These are phyloP conservation scores for Trichoderma pleuroti DNA, from an alignment of 2,329 filamentous ascomycete species.

Conservation along the genomic window DNA sequence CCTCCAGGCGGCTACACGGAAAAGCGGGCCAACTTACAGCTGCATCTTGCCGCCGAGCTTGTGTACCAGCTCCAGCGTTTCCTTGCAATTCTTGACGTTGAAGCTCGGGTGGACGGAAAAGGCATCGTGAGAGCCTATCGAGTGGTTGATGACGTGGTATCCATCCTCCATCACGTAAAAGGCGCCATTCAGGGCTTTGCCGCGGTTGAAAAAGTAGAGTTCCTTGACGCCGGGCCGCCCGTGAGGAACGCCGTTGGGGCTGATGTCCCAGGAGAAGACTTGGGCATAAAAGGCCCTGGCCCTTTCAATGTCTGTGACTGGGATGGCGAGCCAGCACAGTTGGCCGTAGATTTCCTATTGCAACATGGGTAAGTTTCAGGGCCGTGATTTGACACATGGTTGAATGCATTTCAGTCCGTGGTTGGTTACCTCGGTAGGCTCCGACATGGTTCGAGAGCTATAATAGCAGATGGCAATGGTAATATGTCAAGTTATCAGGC, in stretches of 20 bases:
- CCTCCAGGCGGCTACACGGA: background rate
- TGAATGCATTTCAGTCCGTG: background rate
- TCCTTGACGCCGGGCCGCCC: constrained; percentile 27
- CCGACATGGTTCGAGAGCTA: background rate
- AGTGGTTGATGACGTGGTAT: constrained; percentile 29
- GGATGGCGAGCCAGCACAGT: constrained; percentile 40
- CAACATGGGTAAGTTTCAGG: background rate
- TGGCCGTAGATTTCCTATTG: constrained; percentile 27
- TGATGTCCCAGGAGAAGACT: constrained; percentile 35
- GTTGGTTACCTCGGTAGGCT: background rate
- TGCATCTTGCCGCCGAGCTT: constrained; percentile 33
- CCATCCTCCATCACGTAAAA: constrained; percentile 34
- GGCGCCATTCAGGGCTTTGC: constrained; percentile 32
- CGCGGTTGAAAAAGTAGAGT: constrained; percentile 36
- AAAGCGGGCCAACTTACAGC: constrained; percentile 30
- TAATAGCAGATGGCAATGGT: background rate
- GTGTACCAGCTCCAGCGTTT: constrained; percentile 30
- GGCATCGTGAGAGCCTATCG: constrained; percentile 24
- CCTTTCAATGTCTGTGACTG: constrained; percentile 33
- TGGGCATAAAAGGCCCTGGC: constrained; percentile 38
- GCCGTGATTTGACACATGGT: background rate
- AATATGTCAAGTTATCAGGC: background rate
- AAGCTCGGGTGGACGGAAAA: constrained; percentile 35
- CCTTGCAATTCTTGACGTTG: constrained; percentile 32
- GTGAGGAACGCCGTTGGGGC: constrained; percentile 22